phyloP scores from a whole-genome alignment of 2,329 filamentous ascomycete species.

The Lasiodiplodia sp. region DNA sequence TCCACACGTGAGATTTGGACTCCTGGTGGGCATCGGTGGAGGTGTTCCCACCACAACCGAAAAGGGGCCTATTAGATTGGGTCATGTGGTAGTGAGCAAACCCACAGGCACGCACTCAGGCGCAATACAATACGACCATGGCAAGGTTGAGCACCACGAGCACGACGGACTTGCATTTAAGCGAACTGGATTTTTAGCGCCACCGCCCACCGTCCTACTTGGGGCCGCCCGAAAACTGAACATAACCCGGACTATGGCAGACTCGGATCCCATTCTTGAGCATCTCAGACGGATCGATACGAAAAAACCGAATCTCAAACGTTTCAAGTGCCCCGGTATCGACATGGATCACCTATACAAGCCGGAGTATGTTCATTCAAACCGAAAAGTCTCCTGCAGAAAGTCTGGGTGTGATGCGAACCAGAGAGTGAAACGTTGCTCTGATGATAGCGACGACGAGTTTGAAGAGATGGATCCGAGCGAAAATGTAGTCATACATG shows the following conservation, averaged over 20 bases:
- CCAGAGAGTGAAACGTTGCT: neutral
- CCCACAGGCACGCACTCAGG: conserved; percentile 33
- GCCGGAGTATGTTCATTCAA: neutral
- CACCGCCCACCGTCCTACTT: conserved; percentile 28
- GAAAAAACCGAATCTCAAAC: too few species aligned
- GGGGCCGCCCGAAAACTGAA: neutral
- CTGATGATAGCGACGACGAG: neutral
- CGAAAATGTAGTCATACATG: neutral
- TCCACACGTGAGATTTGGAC: conserved; percentile 32
- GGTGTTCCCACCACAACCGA: conserved; percentile 33
- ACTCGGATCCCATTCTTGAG: neutral
- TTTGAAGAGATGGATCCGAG: neutral
- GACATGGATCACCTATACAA: conserved; percentile 8
- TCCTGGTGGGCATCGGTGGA: conserved; percentile 38
- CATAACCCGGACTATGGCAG: neutral
- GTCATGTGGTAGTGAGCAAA: conserved; percentile 39
- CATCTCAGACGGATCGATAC: neutral
- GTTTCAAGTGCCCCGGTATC: neutral
- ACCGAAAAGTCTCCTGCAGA: neutral
- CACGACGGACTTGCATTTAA: neutral
- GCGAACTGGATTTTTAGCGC: conserved; percentile 33
- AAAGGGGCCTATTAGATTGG: conserved; percentile 34
- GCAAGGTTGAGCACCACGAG: conserved; percentile 27
- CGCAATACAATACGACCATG: conserved; percentile 38
- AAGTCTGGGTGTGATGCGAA: neutral